A percentile compares a stretch with the other conserved stretches of the same genome.
Evolutionary conservation across 305 asterid species (phyloP).

Genomic region (Plantago coronopus): DNA sequence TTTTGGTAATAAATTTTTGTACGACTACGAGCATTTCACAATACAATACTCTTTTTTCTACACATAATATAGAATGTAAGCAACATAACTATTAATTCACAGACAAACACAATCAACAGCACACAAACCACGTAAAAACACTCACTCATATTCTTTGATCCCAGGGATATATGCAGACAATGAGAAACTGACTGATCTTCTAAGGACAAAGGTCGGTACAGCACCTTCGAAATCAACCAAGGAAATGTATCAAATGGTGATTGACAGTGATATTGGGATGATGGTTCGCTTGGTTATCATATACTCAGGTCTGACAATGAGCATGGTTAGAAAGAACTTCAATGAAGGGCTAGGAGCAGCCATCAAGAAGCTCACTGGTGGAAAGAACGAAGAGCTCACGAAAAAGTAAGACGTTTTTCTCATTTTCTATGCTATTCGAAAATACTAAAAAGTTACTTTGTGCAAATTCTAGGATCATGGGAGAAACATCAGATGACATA

Average conservation of each 20-base stretch:
- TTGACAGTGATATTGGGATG: constrained; percentile 55
- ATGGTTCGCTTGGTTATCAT: constrained; percentile 60
- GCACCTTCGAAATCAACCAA: constrained; percentile 57
- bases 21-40: not conserved
- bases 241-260: constrained; percentile 61
- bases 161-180: constrained; percentile 69
- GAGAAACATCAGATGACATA: constrained; percentile 63
- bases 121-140: not conserved
- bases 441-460: constrained; percentile 23
- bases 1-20: constrained; percentile 38
- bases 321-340: constrained; percentile 64
- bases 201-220: constrained; percentile 41
- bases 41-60: not conserved
- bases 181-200: constrained; percentile 47
- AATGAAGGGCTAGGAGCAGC: constrained; percentile 67
- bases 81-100: no score
- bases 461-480: constrained; percentile 54
- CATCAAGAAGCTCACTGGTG: constrained; percentile 73
- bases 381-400: constrained; percentile 56
- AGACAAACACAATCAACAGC: not conserved
- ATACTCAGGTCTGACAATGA: constrained; percentile 63
- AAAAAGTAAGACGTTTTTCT: constrained; percentile 38
- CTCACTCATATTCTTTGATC: not conserved
- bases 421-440: not conserved
- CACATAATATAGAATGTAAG: no score